Evolutionary conservation across 768 basidiomycete species (phyloP).

Genomic region (Rhizopogon vinicolor): DNA sequence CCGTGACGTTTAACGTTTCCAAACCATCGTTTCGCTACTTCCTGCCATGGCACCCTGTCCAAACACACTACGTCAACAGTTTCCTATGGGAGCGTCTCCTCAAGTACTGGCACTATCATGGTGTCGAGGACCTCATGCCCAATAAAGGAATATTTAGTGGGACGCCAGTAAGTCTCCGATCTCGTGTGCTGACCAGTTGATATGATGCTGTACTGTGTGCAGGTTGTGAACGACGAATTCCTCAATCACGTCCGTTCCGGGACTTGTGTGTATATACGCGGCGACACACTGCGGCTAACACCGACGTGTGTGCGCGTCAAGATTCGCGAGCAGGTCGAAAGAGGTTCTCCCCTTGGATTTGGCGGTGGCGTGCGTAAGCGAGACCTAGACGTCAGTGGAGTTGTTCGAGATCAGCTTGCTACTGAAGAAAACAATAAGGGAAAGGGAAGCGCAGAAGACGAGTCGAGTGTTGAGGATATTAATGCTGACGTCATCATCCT

Average conservation of each 20-base stretch:
- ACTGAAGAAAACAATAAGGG: neutral
- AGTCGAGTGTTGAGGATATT: conserved; percentile 19
- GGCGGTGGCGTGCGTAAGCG: neutral
- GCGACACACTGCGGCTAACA: conserved; percentile 38
- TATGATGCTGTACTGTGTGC: neutral
- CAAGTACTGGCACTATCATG: conserved; percentile 37
- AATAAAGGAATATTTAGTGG: conserved; percentile 41
- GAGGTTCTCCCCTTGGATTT: neutral
- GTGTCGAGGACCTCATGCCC: conserved; percentile 41
- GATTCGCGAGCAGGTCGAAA: conserved; percentile 27
- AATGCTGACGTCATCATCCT: conserved; percentile 45
- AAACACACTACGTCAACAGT: conserved; percentile 16
- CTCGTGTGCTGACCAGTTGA: neutral
- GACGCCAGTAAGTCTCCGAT: conserved; percentile 31
- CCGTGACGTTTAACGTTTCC: neutral
- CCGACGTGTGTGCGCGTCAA: conserved; percentile 33
- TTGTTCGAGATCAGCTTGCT: neutral
- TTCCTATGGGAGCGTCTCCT: conserved; percentile 46
- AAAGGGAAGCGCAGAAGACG: conserved; percentile 12
- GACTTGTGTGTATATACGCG: conserved; percentile 41
- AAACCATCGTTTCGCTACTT: neutral
- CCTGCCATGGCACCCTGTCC: neutral
- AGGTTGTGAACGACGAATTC: conserved; percentile 52
- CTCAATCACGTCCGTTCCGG: conserved; percentile 39
- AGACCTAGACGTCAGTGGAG: neutral